phyloP scores from a whole-genome alignment of 306 rosid species.

The Trifolium repens region DNA sequence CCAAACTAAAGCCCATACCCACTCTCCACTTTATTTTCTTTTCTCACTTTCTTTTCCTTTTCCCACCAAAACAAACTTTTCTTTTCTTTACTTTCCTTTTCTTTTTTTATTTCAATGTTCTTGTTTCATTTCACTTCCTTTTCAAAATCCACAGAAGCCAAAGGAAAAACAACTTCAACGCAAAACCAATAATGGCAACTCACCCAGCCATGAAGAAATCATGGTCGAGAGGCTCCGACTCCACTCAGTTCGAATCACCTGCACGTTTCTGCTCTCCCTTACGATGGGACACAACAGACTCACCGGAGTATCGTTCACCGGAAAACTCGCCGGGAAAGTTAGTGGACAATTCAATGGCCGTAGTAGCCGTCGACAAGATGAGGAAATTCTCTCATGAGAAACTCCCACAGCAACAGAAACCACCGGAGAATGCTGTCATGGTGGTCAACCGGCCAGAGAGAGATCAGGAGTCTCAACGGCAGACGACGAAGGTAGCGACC shows the following conservation, averaged over 20 bases:
- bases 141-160: conserved; percentile 35
- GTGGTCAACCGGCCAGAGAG: conserved; percentile 41
- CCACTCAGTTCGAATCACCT: conserved; percentile 59
- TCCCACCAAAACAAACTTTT: conserved; percentile 46
- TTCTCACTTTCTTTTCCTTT: conserved; percentile 41
- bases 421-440: conserved; percentile 44
- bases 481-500: conserved; percentile 54
- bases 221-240: conserved; percentile 58
- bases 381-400: conserved; percentile 48
- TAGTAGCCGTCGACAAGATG: conserved; percentile 50
- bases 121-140: neutral
- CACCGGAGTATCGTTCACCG: conserved; percentile 64
- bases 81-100: neutral
- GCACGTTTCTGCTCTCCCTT: conserved; percentile 63
- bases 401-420: conserved; percentile 30
- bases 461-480: conserved; percentile 52
- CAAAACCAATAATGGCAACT: conserved; percentile 38
- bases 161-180: conserved; percentile 14
- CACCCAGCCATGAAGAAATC: conserved; percentile 63
- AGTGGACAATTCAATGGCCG: conserved; percentile 60
- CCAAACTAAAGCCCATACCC: neutral
- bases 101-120: neutral
- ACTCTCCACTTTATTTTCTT: conserved; percentile 2
- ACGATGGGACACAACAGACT: conserved; percentile 58
- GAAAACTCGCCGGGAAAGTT: conserved; percentile 51